Conservation (phyloP, 2,329 filamentous ascomycete species). For the Venturia carpophila region DNA sequence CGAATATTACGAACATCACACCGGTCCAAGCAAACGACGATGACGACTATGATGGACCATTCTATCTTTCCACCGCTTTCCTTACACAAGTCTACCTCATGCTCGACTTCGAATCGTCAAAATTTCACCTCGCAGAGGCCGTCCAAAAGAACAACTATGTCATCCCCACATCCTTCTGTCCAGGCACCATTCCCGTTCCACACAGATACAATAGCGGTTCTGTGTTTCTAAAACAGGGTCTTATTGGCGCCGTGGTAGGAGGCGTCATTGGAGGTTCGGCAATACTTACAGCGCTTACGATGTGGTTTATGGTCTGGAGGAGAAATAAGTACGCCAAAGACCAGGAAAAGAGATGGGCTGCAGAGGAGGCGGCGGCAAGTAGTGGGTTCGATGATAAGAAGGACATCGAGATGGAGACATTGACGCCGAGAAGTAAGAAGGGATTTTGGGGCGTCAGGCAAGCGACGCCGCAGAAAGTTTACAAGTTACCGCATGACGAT, state of each 20-base stretch:
- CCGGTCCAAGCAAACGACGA: conserved; percentile 22
- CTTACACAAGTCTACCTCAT: conserved; percentile 39
- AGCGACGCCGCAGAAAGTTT: background rate
- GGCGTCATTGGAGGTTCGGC: conserved; percentile 32
- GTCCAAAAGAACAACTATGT: conserved; percentile 34
- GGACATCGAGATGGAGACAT: conserved; percentile 8
- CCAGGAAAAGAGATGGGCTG: conserved; percentile 12
- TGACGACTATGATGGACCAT: conserved; percentile 25
- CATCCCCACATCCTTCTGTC: conserved; percentile 36
- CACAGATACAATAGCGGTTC: conserved; percentile 27
- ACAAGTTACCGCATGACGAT: background rate
- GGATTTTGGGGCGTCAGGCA: background rate
- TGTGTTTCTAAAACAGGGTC: conserved; percentile 29
- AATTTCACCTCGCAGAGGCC: conserved; percentile 36
- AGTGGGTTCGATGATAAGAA: conserved; percentile 1
- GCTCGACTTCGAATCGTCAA: conserved; percentile 34
- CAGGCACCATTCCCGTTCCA: conserved; percentile 30
- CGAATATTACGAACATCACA: conserved; percentile 26
- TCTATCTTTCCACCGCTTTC: conserved; percentile 35
- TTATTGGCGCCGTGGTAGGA: conserved; percentile 34
- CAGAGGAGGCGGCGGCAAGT: background rate
- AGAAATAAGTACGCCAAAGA: background rate
- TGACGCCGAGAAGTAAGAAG: conserved; percentile 9
- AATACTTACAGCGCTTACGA: conserved; percentile 20
- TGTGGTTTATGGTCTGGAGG: conserved; percentile 1